Evolutionary conservation across 1,284 basidiomycete species (phyloP).

Genomic region (Fomitopsis schrenkii): DNA sequence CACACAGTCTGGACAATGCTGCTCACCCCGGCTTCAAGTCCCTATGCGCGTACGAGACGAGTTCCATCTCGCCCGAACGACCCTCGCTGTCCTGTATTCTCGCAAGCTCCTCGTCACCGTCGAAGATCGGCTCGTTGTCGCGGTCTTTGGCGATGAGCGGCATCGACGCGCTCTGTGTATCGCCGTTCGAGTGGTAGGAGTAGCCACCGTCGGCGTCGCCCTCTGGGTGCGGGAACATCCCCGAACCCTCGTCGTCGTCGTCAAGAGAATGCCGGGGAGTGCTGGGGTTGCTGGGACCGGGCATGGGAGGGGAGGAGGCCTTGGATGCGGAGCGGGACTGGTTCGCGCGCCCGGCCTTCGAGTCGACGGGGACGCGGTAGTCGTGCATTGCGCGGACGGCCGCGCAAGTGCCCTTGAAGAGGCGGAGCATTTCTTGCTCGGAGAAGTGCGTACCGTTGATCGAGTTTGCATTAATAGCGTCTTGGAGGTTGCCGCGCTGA

Average conservation of each 20-base stretch:
- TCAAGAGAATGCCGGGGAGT: constrained; percentile 21
- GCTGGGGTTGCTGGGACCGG: constrained; percentile 7
- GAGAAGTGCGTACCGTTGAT: constrained; percentile 83
- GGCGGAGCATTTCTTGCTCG: constrained; percentile 82
- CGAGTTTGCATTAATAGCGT: constrained; percentile 86
- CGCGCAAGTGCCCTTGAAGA: constrained; percentile 93
- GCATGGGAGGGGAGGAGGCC: constrained; percentile 20
- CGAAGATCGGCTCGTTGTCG: constrained; percentile 65
- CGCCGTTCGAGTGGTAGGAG: constrained; percentile 56
- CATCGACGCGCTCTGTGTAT: constrained; percentile 33
- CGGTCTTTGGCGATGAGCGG: constrained; percentile 50
- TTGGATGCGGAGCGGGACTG: constrained; percentile 22
- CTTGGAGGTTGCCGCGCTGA: constrained; percentile 90
- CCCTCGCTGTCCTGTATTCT: constrained; percentile 26
- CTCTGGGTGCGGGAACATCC: constrained; percentile 66
- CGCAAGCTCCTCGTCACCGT: constrained; percentile 70
- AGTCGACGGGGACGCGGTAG: constrained; percentile 51
- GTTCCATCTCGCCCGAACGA: constrained; percentile 40
- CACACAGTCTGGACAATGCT: not conserved
- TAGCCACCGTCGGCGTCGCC: constrained; percentile 69
- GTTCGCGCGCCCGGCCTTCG: constrained; percentile 27
- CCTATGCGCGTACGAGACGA: constrained; percentile 92
- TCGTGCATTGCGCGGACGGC: constrained; percentile 94
- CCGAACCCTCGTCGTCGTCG: constrained; percentile 53
- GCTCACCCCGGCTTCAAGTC: constrained; percentile 95